Base-by-base conservation (phyloP, 441 rosid species). In the Jatropha multifida region DNA sequence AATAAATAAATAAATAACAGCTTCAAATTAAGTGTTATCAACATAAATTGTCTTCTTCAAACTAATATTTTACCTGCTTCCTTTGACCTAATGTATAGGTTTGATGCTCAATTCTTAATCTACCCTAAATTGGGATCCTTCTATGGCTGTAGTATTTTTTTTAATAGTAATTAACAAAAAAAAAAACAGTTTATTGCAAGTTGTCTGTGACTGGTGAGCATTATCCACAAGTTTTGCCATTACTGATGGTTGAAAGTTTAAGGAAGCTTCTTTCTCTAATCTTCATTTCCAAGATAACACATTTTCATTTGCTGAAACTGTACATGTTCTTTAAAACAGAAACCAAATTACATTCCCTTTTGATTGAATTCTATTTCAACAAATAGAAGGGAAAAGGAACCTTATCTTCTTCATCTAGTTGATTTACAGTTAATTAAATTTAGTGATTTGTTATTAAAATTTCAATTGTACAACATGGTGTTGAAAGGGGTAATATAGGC, bases 401-500 rank as follows among this genome's bases (percentile, higher is more conserved):
- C 10, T 44, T 44, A 44, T 44, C 10, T 44, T 44, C 8, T 44
- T 44, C 48, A 44, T 42, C 46, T 42, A 42, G 46, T 42, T 42
- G 46, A 32, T 32, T 32, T 32, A 32, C 32, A 32, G 32, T 32
- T 32, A 32, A 32, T 32, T 32, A 32, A 32, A 32, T 32, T 32
- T 32, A 32, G 32, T 0, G 32, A 32, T 32, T 2, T 0, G 32
- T 48, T 48, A 0, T 48, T 2, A 8, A 46, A 46, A 9, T 46
- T 46, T 46, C 1, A 46, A 14, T 11, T 5, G 18, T 23, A 10
- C 26, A 40, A 40, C 3, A 38, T 42, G 61, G 10, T n/a, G 7
- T 46, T 2, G 15, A 15, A 58, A 49, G 23, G 83, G 81, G 60
- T 38, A 75, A 9, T 42, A 4, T 46, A 11, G 81, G 15, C 55